phyloP scores from a whole-genome alignment of 164 flowering plant species.

The Vitis rotundifolia region DNA sequence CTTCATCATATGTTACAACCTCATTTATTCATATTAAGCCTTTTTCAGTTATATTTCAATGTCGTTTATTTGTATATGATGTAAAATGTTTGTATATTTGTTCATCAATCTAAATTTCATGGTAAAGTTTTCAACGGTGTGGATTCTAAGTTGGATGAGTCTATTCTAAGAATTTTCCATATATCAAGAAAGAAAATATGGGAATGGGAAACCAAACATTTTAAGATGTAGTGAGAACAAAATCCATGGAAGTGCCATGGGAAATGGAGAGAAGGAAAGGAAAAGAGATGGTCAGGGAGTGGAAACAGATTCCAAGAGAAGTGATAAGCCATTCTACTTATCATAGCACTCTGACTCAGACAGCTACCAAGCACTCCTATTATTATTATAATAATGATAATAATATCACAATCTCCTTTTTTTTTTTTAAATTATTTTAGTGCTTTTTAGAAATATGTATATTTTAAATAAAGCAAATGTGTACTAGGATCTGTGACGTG shows the following conservation, averaged over 20 bases:
- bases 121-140: too few species aligned
- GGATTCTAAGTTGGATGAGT: too few species aligned
- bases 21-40: too few species aligned
- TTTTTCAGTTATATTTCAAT: too few species aligned
- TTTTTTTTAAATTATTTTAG: background rate
- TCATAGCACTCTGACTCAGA: background rate
- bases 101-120: too few species aligned
- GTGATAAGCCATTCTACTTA: conserved; percentile 5
- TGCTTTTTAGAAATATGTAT: background rate
- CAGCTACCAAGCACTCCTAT: conserved; percentile 10
- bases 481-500: background rate
- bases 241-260: background rate
- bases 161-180: too few species aligned
- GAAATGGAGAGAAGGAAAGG: background rate
- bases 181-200: too few species aligned
- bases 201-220: too few species aligned
- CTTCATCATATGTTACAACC: too few species aligned
- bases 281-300: background rate
- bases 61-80: too few species aligned
- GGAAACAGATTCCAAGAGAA: background rate
- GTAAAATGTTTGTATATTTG: too few species aligned
- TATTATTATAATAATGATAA: background rate
- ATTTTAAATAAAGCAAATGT: background rate
- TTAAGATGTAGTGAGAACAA: too few species aligned
- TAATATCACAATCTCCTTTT: background rate